These are phyloP conservation scores for Schizochytrium sp. DNA, from an alignment of 108 stramenopile genomes.

Conservation along the genomic window DNA sequence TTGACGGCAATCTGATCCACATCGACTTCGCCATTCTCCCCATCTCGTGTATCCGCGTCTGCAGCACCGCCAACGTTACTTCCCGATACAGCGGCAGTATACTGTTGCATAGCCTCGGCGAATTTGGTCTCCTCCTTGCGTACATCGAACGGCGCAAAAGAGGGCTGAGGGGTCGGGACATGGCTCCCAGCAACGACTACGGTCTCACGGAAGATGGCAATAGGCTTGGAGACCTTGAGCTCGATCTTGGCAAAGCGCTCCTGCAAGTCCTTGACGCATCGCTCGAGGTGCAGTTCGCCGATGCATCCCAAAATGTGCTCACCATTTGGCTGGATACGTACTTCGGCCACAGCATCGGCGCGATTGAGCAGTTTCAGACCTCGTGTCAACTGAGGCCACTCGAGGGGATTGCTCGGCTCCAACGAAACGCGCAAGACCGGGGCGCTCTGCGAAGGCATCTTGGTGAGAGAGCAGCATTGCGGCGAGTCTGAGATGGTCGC, in stretches of 20 bases:
- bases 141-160: background rate
- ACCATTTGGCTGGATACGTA: constrained; percentile 33
- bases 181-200: background rate
- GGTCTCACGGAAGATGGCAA: constrained; percentile 29
- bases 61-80: background rate
- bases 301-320: constrained; percentile 45
- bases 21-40: background rate
- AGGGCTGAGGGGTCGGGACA: background rate
- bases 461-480: constrained; percentile 27
- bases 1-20: background rate
- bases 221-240: constrained; percentile 26
- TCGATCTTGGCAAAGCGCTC: constrained; percentile 13
- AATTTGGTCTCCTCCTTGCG: background rate
- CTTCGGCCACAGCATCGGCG: constrained; percentile 52
- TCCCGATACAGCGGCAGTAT: background rate
- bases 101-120: background rate
- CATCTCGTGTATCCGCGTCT: no score
- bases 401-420: constrained; percentile 30
- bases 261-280: constrained; percentile 37
- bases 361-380: constrained; percentile 50
- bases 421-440: constrained; percentile 51
- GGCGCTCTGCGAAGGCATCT: constrained; percentile 49
- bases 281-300: constrained; percentile 55
- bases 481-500: constrained; percentile 34
- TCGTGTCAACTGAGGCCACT: constrained; percentile 34